These are phyloP conservation scores for Chaetoceros muelleri DNA, from an alignment of 108 stramenopile species.

Conservation along the genomic window DNA sequence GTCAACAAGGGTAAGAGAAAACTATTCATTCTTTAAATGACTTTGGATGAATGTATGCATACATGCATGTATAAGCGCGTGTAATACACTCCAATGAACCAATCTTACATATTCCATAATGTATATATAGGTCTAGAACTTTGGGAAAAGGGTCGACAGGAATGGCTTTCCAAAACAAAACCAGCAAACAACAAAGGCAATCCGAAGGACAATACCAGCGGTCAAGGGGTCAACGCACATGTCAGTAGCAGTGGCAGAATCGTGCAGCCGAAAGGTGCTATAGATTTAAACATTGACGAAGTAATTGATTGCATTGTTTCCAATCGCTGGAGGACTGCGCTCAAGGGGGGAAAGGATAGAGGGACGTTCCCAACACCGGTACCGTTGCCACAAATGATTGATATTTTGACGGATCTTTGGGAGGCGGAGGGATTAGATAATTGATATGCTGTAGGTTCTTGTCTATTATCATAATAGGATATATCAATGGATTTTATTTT, in stretches of 20 bases:
- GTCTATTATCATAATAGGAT: too few species aligned
- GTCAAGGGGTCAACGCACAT: neutral
- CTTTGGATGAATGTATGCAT: too few species aligned
- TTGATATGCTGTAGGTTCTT: too few species aligned
- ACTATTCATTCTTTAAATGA: too few species aligned
- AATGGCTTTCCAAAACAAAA: constrained; percentile 1
- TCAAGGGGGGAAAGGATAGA: constrained; percentile 18
- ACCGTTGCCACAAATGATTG: constrained; percentile 70
- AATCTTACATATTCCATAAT: neutral
- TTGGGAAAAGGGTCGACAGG: neutral
- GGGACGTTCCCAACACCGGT: constrained; percentile 53
- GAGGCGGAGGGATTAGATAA: constrained; percentile 83
- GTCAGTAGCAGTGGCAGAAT: neutral
- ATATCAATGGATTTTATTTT: too few species aligned
- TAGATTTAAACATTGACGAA: constrained; percentile 59
- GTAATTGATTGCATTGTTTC: constrained; percentile 69
- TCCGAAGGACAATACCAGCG: constrained; percentile 10
- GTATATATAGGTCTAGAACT: neutral
- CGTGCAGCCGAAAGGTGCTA: constrained; percentile 9
- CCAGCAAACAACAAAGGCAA: constrained; percentile 6
- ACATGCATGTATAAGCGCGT: too few species aligned
- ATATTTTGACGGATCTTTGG: constrained; percentile 73
- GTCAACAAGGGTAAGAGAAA: too few species aligned
- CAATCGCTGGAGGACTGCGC: constrained; percentile 34
- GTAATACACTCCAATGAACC: too few species aligned